Evolutionary conservation across 495 filamentous ascomycete species (phyloP), one percentile per base, ranked within the genome.

Genomic region (Aspergillus avenaceus): DNA sequence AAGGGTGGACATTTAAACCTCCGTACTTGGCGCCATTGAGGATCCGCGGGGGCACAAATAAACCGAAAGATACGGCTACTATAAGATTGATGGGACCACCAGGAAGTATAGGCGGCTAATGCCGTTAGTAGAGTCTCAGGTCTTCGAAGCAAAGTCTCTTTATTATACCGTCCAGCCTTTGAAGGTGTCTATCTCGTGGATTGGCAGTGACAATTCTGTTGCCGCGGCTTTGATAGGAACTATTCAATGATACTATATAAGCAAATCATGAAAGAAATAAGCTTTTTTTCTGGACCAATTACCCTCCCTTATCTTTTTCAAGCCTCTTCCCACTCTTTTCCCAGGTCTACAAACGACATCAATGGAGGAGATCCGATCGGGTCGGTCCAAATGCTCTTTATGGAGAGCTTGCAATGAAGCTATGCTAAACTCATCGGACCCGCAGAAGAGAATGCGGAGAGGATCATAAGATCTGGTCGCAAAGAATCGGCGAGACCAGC

Each of bases 61-160:
- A 78, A 3, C 93, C 93, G 65, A 97, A 98, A 6, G 93, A 97
- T n/a, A 97, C 95, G 19, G 91, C 90, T 27, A 97, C 78, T 49
- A 98, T 84, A 36, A 98, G 74, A 62, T 97, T 91, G 52, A 87
- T 83, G 16, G 77, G 64, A 12, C 67, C 69, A 26, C 60, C 69
- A n/a, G 77, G 42, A 5, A 69, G 68, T 28, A 58, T 53, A 7
- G 87, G 86, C 41, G 82, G 80, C 82, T 88, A 58, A 40, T 19
- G 41, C 4, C 27, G 47, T 66, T 41, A 67, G 59, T 55, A 26
- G 51, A 14, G 22, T 38, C 23, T 32, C 29, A 37, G 12, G 13
- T 3, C 18, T 8, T 22, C 4, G 24, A 31, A 26, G 16, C 28
- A 13, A 7, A 18, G 11, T 11, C 9, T 32, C 43, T 34, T 18